Conservation (phyloP, 2,329 filamentous ascomycete genomes). For the Phialophora expanda region DNA sequence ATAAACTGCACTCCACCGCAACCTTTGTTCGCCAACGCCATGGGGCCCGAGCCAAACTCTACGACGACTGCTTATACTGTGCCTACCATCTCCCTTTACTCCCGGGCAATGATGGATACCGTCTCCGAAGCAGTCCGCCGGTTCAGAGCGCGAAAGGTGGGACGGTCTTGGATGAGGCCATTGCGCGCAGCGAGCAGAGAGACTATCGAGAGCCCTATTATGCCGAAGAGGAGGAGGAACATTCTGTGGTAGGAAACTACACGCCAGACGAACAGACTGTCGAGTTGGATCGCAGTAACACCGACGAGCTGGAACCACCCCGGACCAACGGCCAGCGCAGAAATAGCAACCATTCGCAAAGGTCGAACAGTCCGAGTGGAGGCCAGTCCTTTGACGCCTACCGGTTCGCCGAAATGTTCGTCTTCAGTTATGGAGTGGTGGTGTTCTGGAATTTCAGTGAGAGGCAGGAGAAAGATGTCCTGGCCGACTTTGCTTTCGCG, state of each 20-base stretch:
- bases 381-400: slow-evolving; percentile 71
- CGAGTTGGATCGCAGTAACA: slow-evolving; percentile 34
- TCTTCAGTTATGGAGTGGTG: slow-evolving; percentile 95
- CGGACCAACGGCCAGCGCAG: slow-evolving; percentile 43
- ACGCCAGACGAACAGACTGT: slow-evolving; percentile 44
- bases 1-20: slow-evolving; percentile 85
- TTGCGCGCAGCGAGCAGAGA: slow-evolving; percentile 86
- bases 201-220: slow-evolving; percentile 93
- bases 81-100: slow-evolving; percentile 92
- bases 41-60: slow-evolving; percentile 89
- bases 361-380: slow-evolving; percentile 54
- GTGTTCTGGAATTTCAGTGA: slow-evolving; percentile 99
- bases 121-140: slow-evolving; percentile 86
- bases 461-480: slow-evolving; percentile 91
- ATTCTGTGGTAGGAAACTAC: slow-evolving; percentile 49
- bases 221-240: slow-evolving; percentile 67
- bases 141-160: slow-evolving; percentile 92
- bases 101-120: slow-evolving; percentile 82
- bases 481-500: slow-evolving; percentile 87
- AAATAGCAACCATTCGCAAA: slow-evolving; percentile 41
- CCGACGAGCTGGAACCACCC: slow-evolving; percentile 41
- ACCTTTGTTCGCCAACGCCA: slow-evolving; percentile 87
- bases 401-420: slow-evolving; percentile 90
- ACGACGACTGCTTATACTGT: slow-evolving; percentile 95
- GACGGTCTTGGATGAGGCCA: slow-evolving; percentile 90